Base-by-base conservation (phyloP, 768 basidiomycete species). In the Panaeolus cyanescens region DNA sequence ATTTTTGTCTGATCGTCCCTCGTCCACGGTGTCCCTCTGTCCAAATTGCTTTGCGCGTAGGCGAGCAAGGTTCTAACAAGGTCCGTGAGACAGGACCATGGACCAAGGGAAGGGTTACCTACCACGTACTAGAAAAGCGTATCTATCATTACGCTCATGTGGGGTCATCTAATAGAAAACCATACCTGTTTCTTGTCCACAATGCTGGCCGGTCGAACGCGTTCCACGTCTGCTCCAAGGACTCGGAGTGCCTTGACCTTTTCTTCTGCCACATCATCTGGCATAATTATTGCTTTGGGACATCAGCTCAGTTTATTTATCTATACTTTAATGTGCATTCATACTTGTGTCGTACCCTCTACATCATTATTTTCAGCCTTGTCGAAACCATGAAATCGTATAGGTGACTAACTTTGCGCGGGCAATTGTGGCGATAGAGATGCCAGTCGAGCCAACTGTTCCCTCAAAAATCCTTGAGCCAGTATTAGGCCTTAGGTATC, bases 391-490 rank as follows among this genome's bases (percentile, higher is more conserved):
- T 53, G 33, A 33, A 56, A 25, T 40, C 19, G 19, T 60, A 57
- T 25, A 53, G 20, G 8, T 15, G 34, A 66, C 83, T 54, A 65
- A 92, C 94, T 90, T 88, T 10, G 95, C 95, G 64, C 84, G 83
- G 1, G 95, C 92, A 55, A 99, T 91, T 2, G 92, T 97, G 0
- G 97, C 96, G 55, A 99, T 89, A 1, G 95, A 97, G 59, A 99
- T 99, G 5, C 97, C 95, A 0, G 95, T 97, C 0, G 93, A 95
- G 7, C 94, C 97, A 3, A 96, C 93, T 0, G 96, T 99, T 3
- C 97, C 97, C 73, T 99, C 97, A 60, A 99, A 99, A 36, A 99
- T 95, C 6, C 93, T 87, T 0, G 93, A 97, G 5, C 92, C 91
- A 0, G 93, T 95, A 63, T 95, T 74, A 0, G 96, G 97, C 59